These are phyloP conservation scores for Xylaria cubensis DNA, from an alignment of 495 filamentous ascomycete genomes.

Conservation along the genomic window DNA sequence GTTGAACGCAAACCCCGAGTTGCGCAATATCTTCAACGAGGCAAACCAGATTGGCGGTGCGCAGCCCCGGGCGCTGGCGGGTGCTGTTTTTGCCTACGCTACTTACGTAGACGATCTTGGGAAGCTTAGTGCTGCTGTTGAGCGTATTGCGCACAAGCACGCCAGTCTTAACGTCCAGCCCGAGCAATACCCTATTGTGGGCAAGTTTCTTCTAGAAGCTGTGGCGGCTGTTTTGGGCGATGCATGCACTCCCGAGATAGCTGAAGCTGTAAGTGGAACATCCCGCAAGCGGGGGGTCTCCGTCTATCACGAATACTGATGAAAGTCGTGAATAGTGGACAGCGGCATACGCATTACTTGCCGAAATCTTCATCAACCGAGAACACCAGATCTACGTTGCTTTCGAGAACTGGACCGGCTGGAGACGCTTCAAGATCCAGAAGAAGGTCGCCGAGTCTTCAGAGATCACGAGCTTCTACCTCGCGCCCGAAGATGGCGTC, in stretches of 20 bases:
- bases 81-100: conserved; percentile 72
- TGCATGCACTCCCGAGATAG: conserved; percentile 69
- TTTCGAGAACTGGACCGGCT: conserved; percentile 64
- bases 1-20: conserved; percentile 63
- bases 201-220: conserved; percentile 68
- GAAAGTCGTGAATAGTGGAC: conserved; percentile 54
- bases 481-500: conserved; percentile 67
- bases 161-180: conserved; percentile 72
- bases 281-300: conserved; percentile 35
- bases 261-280: conserved; percentile 54
- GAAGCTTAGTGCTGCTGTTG: conserved; percentile 66
- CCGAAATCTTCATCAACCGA: conserved; percentile 70
- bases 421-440: conserved; percentile 71
- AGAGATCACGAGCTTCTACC: conserved; percentile 75
- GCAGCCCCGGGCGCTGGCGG: conserved; percentile 70
- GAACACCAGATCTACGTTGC: conserved; percentile 67
- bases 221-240: conserved; percentile 71
- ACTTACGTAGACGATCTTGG: conserved; percentile 72
- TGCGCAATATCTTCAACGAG: conserved; percentile 72
- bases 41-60: conserved; percentile 69
- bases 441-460: conserved; percentile 66
- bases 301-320: not conserved
- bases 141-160: conserved; percentile 78
- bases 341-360: conserved; percentile 73
- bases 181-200: conserved; percentile 73